Conservation (phyloP, 257 asterid species). For the Solanum raphanifolium region DNA sequence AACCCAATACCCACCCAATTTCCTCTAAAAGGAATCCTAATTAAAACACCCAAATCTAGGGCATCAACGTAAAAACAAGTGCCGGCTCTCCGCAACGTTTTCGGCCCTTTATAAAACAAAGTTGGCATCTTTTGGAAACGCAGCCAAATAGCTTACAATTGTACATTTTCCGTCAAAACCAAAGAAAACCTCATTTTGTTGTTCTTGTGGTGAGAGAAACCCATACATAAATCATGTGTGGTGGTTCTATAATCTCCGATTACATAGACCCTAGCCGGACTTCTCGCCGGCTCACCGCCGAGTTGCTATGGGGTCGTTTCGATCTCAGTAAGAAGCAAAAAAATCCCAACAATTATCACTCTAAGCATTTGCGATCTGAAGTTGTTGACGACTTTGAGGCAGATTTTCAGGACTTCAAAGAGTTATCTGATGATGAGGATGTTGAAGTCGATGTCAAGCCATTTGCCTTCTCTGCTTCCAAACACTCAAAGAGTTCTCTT, state of each 20-base stretch:
- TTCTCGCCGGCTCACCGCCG: slow-evolving; percentile 67
- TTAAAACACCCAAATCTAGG: neutral
- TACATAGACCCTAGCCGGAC: slow-evolving; percentile 40
- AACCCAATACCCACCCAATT: no score
- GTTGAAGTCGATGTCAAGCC: neutral
- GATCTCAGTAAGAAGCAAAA: slow-evolving; percentile 29
- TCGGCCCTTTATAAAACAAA: neutral
- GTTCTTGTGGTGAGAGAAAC: neutral
- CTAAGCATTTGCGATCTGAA: slow-evolving; percentile 29
- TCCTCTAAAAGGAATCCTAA: no score
- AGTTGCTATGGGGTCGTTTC: slow-evolving; percentile 70
- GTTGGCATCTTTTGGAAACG: neutral
- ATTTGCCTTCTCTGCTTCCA: neutral
- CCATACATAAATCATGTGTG: slow-evolving; percentile 47
- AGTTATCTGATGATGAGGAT: neutral
- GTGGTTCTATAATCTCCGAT: slow-evolving; percentile 83
- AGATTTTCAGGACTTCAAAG: slow-evolving; percentile 12
- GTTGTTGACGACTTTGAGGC: slow-evolving; percentile 11
- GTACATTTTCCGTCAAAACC: neutral
- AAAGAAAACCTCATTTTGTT: neutral
- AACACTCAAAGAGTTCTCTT: neutral
- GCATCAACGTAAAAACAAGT: neutral
- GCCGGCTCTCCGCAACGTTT: neutral
- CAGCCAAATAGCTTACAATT: neutral
- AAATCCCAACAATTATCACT: slow-evolving; percentile 19